Evolutionary conservation across 1,139 yeast species (phyloP).

Genomic region (Keqinozyma sinolaborantium): DNA sequence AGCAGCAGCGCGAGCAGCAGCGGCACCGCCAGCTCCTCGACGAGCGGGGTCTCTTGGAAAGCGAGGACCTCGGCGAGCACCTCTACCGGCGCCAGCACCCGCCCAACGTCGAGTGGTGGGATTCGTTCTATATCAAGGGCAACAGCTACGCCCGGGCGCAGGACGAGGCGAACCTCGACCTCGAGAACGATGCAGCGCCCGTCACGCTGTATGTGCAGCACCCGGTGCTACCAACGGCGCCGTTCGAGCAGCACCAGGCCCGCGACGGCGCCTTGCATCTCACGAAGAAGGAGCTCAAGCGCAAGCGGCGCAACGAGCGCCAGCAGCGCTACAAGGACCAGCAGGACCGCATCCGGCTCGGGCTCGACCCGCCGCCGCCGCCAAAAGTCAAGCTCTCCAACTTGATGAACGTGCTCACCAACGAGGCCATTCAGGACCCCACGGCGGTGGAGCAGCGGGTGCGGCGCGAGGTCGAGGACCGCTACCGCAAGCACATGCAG

Average conservation of each 20-base stretch:
- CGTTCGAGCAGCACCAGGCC: conserved; percentile 46
- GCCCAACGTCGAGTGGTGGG: conserved; percentile 85
- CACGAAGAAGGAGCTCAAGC: conserved; percentile 75
- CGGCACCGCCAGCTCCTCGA: conserved; percentile 20
- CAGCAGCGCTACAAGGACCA: conserved; percentile 60
- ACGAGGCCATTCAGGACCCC: conserved; percentile 88
- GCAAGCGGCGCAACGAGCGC: conserved; percentile 70
- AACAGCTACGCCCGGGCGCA: conserved; percentile 20
- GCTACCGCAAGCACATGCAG: conserved; percentile 58
- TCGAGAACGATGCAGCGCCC: conserved; percentile 43
- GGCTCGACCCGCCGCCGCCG: conserved; percentile 83
- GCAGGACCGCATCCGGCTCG: conserved; percentile 76
- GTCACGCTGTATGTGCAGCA: conserved; percentile 72
- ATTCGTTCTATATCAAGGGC: conserved; percentile 43
- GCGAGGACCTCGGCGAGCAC: conserved; percentile 49
- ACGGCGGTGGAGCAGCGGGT: conserved; percentile 80
- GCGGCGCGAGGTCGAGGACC: conserved; percentile 59
- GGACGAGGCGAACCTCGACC: conserved; percentile 15
- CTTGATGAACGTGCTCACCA: conserved; percentile 79
- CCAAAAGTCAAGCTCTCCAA: conserved; percentile 85
- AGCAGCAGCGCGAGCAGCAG: conserved; percentile 25
- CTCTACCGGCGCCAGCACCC: conserved; percentile 45
- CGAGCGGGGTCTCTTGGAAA: conserved; percentile 45
- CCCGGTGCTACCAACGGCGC: conserved; percentile 65
- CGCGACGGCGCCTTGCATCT: conserved; percentile 48